These are phyloP conservation scores for Saturnispora silvae DNA, from an alignment of 805 yeast species.

Conservation along the genomic window DNA sequence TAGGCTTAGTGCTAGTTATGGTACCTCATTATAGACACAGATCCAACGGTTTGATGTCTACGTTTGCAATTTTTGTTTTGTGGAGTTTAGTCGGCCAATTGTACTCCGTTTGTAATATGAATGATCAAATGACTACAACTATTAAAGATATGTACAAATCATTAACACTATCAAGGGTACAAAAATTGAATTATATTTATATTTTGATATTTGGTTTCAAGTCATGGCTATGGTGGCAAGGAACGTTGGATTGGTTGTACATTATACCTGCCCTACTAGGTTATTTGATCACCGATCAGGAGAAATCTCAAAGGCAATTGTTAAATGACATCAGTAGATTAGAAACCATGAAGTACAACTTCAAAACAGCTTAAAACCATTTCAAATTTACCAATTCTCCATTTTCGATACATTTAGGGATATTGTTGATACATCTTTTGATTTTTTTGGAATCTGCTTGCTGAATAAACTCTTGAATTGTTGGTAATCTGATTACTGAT, in stretches of 20 bases:
- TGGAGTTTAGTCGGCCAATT: constrained; percentile 8
- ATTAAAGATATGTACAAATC: constrained; percentile 5
- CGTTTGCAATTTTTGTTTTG: constrained; percentile 16
- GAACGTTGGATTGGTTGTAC: constrained; percentile 17
- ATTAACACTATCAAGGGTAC: constrained; percentile 1
- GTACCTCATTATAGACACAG: constrained; percentile 21
- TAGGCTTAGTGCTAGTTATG: constrained; percentile 21
- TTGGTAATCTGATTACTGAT: constrained; percentile 12
- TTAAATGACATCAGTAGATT: constrained; percentile 15
- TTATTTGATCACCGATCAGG: constrained; percentile 13
- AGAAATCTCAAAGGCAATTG: constrained; percentile 15
- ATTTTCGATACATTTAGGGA: not conserved
- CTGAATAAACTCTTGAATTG: constrained; percentile 6
- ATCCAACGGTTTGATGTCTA: constrained; percentile 17
- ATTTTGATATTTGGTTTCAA: constrained; percentile 9
- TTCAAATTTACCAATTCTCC: constrained; percentile 11
- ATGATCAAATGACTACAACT: constrained; percentile 4
- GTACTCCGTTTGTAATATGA: constrained; percentile 3
- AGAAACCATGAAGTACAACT: constrained; percentile 20
- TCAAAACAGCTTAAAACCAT: constrained; percentile 23
- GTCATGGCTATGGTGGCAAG: not conserved
- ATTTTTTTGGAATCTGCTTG: constrained; percentile 8
- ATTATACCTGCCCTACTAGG: constrained; percentile 20
- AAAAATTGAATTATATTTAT: constrained; percentile 2
- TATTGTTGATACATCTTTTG: constrained; percentile 2